Evolutionary conservation across 2,329 filamentous ascomycete species (phyloP), one percentile per base, ranked within the genome.

Genomic region (Trichoderma cornu-damae): DNA sequence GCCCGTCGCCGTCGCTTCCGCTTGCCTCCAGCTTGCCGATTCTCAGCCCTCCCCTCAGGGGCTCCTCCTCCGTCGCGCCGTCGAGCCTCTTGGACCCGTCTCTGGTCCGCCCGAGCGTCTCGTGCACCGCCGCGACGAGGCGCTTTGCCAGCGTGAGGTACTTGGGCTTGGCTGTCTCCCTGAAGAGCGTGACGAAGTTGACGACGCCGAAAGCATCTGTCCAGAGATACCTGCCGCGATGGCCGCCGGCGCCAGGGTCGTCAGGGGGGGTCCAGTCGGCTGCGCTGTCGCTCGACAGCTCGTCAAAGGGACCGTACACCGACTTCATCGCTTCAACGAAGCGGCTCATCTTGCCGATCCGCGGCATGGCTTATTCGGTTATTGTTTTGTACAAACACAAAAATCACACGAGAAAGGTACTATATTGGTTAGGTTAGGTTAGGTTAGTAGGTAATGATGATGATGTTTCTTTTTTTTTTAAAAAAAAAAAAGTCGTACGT

Each of bases 201-300:
- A 84, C 62, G 6, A 85, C 77, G 3, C 80, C 82, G 63, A 84
- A 84, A 1, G 81, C 79, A 61, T 84, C 82, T 1, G 79, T 83
- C 82, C 81, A 84, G 20, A 84, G 73, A 63, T 84, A 84, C 14
- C 82, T 76, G 18, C 81, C 81, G n/a, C 71, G 72, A 62, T 83
- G 79, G 9, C 80, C 81, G 6, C 78, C 80, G 0, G 79, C 75
- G 26, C 72, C 74, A 1, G 73, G 73, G n/a, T 64, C 60, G 1
- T 64, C 57, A 0, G 80, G 79, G 1, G 78, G 78, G 1, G 58
- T 72, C 81, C 80, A 84, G 4, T 51, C 53, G 6, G 48, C 49
- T 5, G 66, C 65, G 11, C 67, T 60, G 7, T 62, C 58, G n/a
- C 32, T 61, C 22, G 55, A 64, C 22, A 63, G 58, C 26, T 57